Base-by-base conservation (phyloP, 495 filamentous ascomycete genomes). In the Penicillium psychrofluorescens region DNA sequence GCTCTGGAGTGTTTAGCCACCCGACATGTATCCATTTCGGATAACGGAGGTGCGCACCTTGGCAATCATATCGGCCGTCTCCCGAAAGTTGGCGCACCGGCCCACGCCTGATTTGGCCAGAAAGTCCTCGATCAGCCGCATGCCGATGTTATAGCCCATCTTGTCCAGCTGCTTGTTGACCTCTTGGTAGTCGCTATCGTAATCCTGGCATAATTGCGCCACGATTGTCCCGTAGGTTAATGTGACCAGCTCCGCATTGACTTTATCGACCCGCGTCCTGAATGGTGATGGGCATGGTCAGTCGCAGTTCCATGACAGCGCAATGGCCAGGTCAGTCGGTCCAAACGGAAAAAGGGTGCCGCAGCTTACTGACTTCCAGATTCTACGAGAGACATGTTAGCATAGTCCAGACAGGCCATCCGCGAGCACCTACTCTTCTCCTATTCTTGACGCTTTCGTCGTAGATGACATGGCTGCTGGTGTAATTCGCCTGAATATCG, bases 101-200 rank as follows among this genome's bases (percentile, higher is more conserved):
- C 88, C 86, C 11, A 85, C 85, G 48, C 84, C 88, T 10, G 88
- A 88, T 65, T 95, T 96, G 49, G 92, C 92, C 33, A 98, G 81
- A 62, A 95, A 98, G 63, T 98, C 92, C 54, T 98, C 92, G 61
- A 98, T 95, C 52, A 98, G 71, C 22, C 92, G 86, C 63, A 97
- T 77, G 7, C 92, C 92, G 46, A 98, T 97, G 53, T 95, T 96
- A 73, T 97, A 95, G 32, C 92, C 92, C 92, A 98, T 98, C 68
- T 89, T 94, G 59, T 98, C 92, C 36, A 98, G 73, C 61, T 98
- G 92, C 67, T 88, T 88, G 70, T 98, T 98, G 61, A 78, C 91
- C 61, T 97, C 87, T 40, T 79, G 74, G 55, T 98, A 98, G 64
- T 96, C 85, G 48, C 80, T 81, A 49, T 95, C 88, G 57, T 85